Evolutionary conservation across 2,329 filamentous ascomycete species (phyloP), one percentile per base, ranked within the genome.

Genomic region (Neonectria hederae): DNA sequence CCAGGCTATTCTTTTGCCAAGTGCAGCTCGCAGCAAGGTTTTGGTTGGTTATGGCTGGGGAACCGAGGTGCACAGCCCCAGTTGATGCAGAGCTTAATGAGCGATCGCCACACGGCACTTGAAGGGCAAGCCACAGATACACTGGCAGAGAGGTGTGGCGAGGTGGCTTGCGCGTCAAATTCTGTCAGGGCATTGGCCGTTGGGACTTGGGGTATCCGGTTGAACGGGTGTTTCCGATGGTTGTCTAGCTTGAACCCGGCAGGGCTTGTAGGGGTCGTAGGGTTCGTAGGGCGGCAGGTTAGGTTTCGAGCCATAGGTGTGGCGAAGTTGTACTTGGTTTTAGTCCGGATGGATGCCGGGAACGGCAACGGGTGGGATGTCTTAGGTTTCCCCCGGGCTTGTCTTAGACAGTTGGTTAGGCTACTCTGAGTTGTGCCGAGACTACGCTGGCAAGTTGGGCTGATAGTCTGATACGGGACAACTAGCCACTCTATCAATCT

Each of bases 101-200:
- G 24, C 32, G 30, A 49, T 63, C 35, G 54, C 54, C 60, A 63
- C 54, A 49, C 24, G 22, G 30, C 26, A 35, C 1, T n/a, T 30
- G 38, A 24, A 26, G 52, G 42, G 7, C 49, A 54, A 72, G 69
- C 70, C 70, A 73, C 70, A 53, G 38, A 42, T 11, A n/a, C 32
- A 10, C 9, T n/a, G 45, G 11, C 19, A 10, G n/a, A 38, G 21
- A 49, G 19, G 53, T 72, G 72, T 74, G 72, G 72, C 72, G 63
- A 74, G 66, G 72, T 66, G 70, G 72, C 70, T 74, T 74, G 72
- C 72, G 72, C 65, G 70, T 73, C 61, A 7, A n/a, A 7, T 14
- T n/a, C 35, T n/a, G 35, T 14, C 32, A 35, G 32, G 30, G 30
- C 30, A 32, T 32, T 32, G 13, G 30, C 30, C 11, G 30, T 14